These are phyloP conservation scores for Coniochaeta pulveracea DNA, from an alignment of 2,329 filamentous ascomycete species.

Conservation along the genomic window DNA sequence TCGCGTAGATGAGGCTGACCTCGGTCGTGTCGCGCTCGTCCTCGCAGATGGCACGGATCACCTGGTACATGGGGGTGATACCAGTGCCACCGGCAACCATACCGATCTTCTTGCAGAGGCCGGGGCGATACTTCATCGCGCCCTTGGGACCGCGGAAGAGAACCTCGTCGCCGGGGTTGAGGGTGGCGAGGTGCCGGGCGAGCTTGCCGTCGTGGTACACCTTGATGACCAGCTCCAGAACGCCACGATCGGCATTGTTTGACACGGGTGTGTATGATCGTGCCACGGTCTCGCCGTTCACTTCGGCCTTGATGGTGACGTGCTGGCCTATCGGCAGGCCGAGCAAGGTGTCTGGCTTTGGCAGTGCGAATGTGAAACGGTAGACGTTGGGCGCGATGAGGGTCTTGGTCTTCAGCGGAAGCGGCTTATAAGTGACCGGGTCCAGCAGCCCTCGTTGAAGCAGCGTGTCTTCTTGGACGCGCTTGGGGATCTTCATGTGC, in stretches of 20 bases:
- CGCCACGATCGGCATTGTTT: constrained; percentile 35
- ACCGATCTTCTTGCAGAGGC: constrained; percentile 31
- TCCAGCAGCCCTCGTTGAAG: constrained; percentile 7
- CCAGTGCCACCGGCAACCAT: constrained; percentile 43
- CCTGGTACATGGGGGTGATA: constrained; percentile 47
- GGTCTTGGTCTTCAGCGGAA: constrained; percentile 30
- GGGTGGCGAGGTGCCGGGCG: constrained; percentile 35
- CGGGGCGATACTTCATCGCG: constrained; percentile 37
- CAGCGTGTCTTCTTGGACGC: constrained; percentile 25
- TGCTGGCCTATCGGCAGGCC: constrained; percentile 48
- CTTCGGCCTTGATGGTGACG: constrained; percentile 35
- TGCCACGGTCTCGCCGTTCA: constrained; percentile 32
- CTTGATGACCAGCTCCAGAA: constrained; percentile 81
- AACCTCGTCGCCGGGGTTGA: constrained; percentile 36
- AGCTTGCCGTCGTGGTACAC: constrained; percentile 60
- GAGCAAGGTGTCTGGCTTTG: constrained; percentile 28
- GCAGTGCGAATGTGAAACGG: constrained; percentile 35
- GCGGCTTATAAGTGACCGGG: constrained; percentile 23
- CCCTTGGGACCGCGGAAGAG: constrained; percentile 45
- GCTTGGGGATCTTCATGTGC: constrained; percentile 26
- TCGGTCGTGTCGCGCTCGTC: constrained; percentile 45
- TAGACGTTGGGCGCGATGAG: constrained; percentile 30
- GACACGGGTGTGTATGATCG: constrained; percentile 44
- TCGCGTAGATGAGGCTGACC: constrained; percentile 47
- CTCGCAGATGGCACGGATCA: constrained; percentile 53